phyloP scores from a whole-genome alignment of 352 stramenopile genomes.

The Phytopythium aichiense region DNA sequence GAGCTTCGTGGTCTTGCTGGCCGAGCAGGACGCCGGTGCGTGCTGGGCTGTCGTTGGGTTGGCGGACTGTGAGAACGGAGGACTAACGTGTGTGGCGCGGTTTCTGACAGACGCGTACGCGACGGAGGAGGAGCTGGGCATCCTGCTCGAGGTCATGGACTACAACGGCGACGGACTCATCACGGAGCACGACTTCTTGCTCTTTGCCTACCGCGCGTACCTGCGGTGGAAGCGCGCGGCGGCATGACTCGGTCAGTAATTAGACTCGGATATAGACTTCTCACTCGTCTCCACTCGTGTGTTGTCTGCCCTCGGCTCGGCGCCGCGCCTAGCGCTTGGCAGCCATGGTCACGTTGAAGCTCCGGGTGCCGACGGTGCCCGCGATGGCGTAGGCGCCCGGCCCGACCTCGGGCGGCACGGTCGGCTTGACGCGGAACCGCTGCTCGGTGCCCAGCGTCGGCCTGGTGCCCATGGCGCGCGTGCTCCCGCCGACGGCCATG shows the following conservation, averaged over 20 bases:
- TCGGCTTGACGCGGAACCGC: constrained; percentile 49
- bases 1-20: constrained; percentile 75
- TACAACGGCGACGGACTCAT: constrained; percentile 73
- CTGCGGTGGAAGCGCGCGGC: constrained; percentile 41
- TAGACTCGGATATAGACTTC: background rate
- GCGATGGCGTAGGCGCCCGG: constrained; percentile 52
- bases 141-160: constrained; percentile 79
- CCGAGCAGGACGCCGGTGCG: constrained; percentile 76
- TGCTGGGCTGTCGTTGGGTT: constrained; percentile 8
- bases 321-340: constrained; percentile 11
- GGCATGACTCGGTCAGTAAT: constrained; percentile 1
- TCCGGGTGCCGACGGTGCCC: constrained; percentile 53
- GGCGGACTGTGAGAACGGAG: background rate
- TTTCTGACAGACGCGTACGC: constrained; percentile 64
- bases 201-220: constrained; percentile 73
- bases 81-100: background rate
- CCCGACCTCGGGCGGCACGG: constrained; percentile 37
- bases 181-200: constrained; percentile 75
- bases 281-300: background rate
- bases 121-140: constrained; percentile 73
- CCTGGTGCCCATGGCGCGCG: constrained; percentile 31
- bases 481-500: constrained; percentile 11
- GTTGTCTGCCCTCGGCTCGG: background rate
- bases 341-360: constrained; percentile 66
- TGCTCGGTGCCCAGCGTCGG: constrained; percentile 45